Evolutionary conservation across 2,329 filamentous ascomycete species (phyloP).

Genomic region (Xylaria sp.): DNA sequence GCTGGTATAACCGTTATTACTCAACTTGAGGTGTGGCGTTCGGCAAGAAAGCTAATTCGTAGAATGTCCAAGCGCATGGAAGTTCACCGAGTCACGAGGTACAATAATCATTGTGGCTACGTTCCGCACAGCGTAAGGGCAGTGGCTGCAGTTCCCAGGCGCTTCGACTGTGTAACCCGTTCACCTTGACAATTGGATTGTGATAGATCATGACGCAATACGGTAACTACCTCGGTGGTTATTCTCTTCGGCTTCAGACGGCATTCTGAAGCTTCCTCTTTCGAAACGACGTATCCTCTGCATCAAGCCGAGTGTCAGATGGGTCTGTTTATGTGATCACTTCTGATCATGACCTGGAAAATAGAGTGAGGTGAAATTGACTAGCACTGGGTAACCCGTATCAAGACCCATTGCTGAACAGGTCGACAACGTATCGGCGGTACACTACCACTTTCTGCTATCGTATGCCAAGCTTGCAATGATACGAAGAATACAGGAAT

Average conservation of each 20-base stretch:
- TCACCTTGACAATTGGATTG: background rate
- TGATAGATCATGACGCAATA: background rate
- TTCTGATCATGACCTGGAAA: background rate
- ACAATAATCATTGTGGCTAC: background rate
- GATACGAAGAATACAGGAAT: background rate
- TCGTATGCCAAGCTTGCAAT: background rate
- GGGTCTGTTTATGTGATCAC: background rate
- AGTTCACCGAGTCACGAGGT: background rate
- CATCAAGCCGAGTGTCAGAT: background rate
- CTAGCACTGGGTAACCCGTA: background rate
- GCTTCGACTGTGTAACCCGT: conserved; percentile 7
- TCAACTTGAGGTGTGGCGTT: too few species aligned
- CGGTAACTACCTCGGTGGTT: background rate
- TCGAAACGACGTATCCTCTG: background rate
- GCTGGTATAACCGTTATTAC: too few species aligned
- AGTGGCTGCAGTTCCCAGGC: background rate
- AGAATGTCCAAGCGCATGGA: too few species aligned
- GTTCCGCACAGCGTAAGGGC: background rate
- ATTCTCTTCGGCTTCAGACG: background rate
- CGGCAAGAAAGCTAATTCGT: too few species aligned
- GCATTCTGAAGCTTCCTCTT: background rate
- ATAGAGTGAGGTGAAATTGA: background rate
- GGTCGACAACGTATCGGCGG: background rate
- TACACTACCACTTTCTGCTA: too few species aligned
- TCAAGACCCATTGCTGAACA: background rate